These are phyloP conservation scores for Aquanectria penicillioides DNA, from an alignment of 2,329 filamentous ascomycete genomes.

Conservation along the genomic window DNA sequence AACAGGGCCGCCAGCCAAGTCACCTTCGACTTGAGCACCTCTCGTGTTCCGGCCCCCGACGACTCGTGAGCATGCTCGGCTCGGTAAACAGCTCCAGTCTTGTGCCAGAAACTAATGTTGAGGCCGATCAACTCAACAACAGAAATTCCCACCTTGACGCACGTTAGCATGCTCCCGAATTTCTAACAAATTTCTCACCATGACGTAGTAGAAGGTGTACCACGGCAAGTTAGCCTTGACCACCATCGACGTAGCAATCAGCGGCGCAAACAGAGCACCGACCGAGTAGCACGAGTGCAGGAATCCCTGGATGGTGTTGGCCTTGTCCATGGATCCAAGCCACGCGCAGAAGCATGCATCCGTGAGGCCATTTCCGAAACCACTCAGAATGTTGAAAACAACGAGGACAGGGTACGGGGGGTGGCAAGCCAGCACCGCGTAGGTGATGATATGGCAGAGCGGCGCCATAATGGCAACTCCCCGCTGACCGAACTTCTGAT, in stretches of 20 bases:
- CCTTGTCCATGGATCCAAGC: constrained; percentile 72
- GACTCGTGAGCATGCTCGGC: constrained; percentile 45
- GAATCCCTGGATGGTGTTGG: constrained; percentile 73
- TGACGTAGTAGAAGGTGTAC: constrained; percentile 77
- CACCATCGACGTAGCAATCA: constrained; percentile 75
- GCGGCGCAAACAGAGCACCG: constrained; percentile 70
- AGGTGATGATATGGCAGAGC: constrained; percentile 68
- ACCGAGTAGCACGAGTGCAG: constrained; percentile 73
- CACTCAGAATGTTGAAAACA: constrained; percentile 69
- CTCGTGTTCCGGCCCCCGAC: constrained; percentile 46
- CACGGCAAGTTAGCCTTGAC: constrained; percentile 67
- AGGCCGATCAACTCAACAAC: constrained; percentile 65
- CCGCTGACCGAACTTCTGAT: constrained; percentile 70
- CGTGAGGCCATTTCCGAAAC: constrained; percentile 73
- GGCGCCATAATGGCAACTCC: constrained; percentile 73
- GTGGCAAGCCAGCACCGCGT: constrained; percentile 67
- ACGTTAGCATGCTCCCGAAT: background rate
- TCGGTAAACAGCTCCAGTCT: constrained; percentile 65
- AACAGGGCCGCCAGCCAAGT: constrained; percentile 76
- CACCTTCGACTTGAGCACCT: constrained; percentile 57
- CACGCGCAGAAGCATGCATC: constrained; percentile 62
- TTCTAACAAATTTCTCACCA: constrained; percentile 58
- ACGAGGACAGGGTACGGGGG: constrained; percentile 73
- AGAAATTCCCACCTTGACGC: constrained; percentile 54
- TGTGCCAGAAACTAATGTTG: constrained; percentile 66